Percentiles rank a stretch among this genome's conserved stretches.
These are phyloP conservation scores for Debaryomyces hansenii DNA, from an alignment of 805 yeast genomes.

Conservation along the genomic window DNA sequence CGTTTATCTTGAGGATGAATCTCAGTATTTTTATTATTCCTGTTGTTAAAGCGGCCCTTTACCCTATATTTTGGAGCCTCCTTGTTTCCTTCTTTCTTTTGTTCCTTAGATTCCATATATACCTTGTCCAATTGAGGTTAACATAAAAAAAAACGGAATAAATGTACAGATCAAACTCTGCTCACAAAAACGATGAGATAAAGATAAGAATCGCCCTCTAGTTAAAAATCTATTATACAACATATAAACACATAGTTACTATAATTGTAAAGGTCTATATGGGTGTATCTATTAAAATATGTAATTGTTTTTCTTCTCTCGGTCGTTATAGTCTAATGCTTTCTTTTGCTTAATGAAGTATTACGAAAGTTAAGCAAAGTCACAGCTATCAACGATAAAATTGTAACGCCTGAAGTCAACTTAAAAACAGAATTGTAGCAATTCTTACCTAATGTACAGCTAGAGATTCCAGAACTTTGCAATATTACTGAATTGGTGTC, in stretches of 20 bases:
- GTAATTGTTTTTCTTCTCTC: too few species aligned
- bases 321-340: too few species aligned
- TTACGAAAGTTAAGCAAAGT: conserved; percentile 14
- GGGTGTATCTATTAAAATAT: too few species aligned
- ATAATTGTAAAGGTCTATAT: too few species aligned
- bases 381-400: conserved; percentile 22
- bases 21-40: background rate
- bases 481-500: conserved; percentile 42
- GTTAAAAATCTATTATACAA: too few species aligned
- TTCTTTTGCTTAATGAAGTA: background rate
- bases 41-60: background rate
- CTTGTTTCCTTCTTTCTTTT: background rate
- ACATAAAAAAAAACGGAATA: too few species aligned
- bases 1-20: background rate
- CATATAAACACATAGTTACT: too few species aligned
- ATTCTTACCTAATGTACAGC: conserved; percentile 31
- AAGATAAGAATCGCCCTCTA: too few species aligned
- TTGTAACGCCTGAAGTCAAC: conserved; percentile 34
- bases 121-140: too few species aligned
- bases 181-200: too few species aligned
- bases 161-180: too few species aligned
- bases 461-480: conserved; percentile 10
- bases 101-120: background rate
- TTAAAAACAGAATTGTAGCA: conserved; percentile 50
- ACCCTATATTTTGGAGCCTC: background rate